phyloP scores from a whole-genome alignment of 495 filamentous ascomycete genomes.

The Neurospora sp. region DNA sequence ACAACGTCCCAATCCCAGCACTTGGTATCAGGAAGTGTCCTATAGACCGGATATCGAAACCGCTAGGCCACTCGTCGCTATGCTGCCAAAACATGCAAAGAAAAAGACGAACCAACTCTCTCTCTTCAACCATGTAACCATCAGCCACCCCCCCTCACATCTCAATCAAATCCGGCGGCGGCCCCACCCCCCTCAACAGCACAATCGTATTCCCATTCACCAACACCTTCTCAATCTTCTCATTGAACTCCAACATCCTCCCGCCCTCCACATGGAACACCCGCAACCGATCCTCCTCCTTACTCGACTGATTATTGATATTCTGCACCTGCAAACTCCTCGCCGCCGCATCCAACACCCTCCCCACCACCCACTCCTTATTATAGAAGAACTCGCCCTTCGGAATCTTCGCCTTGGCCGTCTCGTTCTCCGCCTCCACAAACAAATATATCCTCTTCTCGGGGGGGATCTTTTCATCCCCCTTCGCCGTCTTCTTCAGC shows the following conservation, averaged over 20 bases:
- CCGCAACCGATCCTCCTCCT: constrained; percentile 67
- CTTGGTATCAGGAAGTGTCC: neutral
- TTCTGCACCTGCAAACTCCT: constrained; percentile 72
- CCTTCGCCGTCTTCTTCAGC: constrained; percentile 79
- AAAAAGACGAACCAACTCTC: neutral
- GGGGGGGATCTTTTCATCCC: constrained; percentile 64
- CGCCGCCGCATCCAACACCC: constrained; percentile 81
- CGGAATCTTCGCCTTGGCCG: constrained; percentile 62
- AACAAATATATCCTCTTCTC: constrained; percentile 79
- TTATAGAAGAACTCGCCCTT: constrained; percentile 76
- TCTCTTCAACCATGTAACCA: neutral
- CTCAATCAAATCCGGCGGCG: constrained; percentile 39
- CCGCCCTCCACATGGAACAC: constrained; percentile 92
- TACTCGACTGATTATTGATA: constrained; percentile 69
- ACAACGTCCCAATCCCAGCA: neutral
- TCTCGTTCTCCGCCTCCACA: constrained; percentile 76
- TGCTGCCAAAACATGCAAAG: constrained; percentile 5
- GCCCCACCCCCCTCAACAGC: constrained; percentile 70
- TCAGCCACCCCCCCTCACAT: constrained; percentile 12
- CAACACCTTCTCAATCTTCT: constrained; percentile 62
- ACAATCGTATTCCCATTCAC: constrained; percentile 82
- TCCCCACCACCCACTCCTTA: constrained; percentile 76
- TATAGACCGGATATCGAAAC: neutral
- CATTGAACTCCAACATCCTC: constrained; percentile 71
- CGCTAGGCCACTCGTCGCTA: constrained; percentile 4